These are phyloP conservation scores for Aphanomyces invadans DNA, from an alignment of 352 stramenopile species.

Conservation along the genomic window DNA sequence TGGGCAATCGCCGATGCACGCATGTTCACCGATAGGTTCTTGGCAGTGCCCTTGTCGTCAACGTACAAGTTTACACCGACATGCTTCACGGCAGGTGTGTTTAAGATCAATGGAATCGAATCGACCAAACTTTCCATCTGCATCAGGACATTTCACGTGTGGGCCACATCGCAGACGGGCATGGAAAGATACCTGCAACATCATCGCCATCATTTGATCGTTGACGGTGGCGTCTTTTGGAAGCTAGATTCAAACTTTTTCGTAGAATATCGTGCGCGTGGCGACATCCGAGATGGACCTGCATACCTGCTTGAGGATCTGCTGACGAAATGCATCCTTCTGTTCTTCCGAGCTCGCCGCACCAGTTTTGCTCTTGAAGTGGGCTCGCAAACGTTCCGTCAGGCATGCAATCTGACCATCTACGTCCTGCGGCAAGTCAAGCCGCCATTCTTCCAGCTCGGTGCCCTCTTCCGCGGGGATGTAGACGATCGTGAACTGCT, in stretches of 20 bases:
- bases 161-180: too few relatives aligned
- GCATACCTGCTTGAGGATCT: constrained; percentile 52
- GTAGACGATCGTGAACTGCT: constrained; percentile 68
- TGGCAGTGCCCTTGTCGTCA: constrained; percentile 84
- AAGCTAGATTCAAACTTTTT: constrained; percentile 27
- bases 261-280: not conserved
- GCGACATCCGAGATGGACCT: not conserved
- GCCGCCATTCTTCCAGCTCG: constrained; percentile 60
- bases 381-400: constrained; percentile 65
- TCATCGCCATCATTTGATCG: constrained; percentile 76
- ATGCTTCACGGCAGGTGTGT: constrained; percentile 57
- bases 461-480: constrained; percentile 46
- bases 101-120: constrained; percentile 79
- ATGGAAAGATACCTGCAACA: constrained; percentile 64
- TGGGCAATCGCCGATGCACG: constrained; percentile 74
- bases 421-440: constrained; percentile 65
- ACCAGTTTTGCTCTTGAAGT: constrained; percentile 54
- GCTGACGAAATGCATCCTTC: constrained; percentile 72
- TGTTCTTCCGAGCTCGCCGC: constrained; percentile 38
- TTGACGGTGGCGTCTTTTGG: constrained; percentile 53
- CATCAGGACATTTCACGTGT: not conserved
- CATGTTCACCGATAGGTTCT: constrained; percentile 65
- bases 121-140: constrained; percentile 85
- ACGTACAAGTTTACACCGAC: constrained; percentile 86
- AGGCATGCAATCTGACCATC: constrained; percentile 72